Percentiles rank a stretch among this genome's conserved stretches.
Conservation (phyloP, 768 basidiomycete genomes). For the Candolleomyces aberdarensis region DNA sequence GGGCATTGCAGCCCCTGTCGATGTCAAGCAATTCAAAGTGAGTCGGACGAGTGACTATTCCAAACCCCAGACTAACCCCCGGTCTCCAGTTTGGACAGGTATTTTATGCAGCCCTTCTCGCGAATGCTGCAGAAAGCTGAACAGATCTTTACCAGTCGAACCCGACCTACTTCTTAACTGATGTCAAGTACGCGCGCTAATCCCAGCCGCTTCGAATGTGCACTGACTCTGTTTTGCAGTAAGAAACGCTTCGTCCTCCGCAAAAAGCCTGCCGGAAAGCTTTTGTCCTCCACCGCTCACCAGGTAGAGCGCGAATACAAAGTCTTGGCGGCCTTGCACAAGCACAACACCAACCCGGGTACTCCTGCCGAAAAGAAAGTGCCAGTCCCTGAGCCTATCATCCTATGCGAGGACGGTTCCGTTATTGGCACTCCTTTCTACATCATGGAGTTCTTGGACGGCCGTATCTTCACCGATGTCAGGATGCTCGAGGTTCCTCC, state of each 20-base stretch:
- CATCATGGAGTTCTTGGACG: slow-evolving; percentile 94
- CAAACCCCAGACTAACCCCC: neutral
- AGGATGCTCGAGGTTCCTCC: slow-evolving; percentile 67
- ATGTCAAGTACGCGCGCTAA: slow-evolving; percentile 48
- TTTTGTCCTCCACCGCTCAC: slow-evolving; percentile 90
- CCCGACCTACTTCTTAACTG: slow-evolving; percentile 92
- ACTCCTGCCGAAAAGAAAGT: slow-evolving; percentile 53
- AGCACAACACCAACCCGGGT: slow-evolving; percentile 58
- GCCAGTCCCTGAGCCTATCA: slow-evolving; percentile 83
- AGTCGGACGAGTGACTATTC: slow-evolving; percentile 15
- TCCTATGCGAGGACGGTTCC: slow-evolving; percentile 72
- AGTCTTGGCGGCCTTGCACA: slow-evolving; percentile 73
- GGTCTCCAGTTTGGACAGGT: slow-evolving; percentile 80
- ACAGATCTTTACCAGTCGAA: slow-evolving; percentile 62
- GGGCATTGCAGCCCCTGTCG: slow-evolving; percentile 58
- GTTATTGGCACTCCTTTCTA: slow-evolving; percentile 92
- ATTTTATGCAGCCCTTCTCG: slow-evolving; percentile 3
- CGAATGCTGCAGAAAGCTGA: neutral
- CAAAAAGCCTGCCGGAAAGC: slow-evolving; percentile 86
- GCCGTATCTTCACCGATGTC: slow-evolving; percentile 88
- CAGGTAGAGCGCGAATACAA: slow-evolving; percentile 93
- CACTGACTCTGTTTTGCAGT: slow-evolving; percentile 25
- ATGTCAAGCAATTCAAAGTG: slow-evolving; percentile 92
- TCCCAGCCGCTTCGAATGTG: neutral
- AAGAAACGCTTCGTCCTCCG: slow-evolving; percentile 76